Evolutionary conservation across 805 yeast species (phyloP), one percentile per base, ranked within the genome.

Genomic region (Monosporozyma solicola): DNA sequence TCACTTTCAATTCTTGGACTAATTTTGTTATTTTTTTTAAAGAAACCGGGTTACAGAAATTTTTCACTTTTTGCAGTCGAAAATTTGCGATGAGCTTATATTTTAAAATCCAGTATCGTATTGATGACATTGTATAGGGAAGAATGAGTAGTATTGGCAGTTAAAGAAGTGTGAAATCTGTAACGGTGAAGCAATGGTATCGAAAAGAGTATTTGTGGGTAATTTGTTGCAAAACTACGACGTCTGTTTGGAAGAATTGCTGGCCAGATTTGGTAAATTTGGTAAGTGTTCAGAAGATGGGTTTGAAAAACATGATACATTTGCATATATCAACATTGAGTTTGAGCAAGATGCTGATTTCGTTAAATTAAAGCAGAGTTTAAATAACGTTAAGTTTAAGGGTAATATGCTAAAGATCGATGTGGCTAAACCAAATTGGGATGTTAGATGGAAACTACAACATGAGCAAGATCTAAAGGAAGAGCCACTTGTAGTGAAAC

Each of bases 381-480:
- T 87, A 57, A 79, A 88, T 64, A 94, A 91, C 32, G 79, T 85
- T 1, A 78, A 77, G 27, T 92, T 77, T 69, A 88, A 86, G 76
- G 96, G 95, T 2, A 75, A 84, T 27, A 80, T 76, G 51, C 67
- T 92, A 37, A 72, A 74, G 2, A 69, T 92, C 9, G 80, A 77
- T 51, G 65, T 71, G 47, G 97, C 97, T 3, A 80, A 76, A 58
- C 82, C 82, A 0, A 72, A 72, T 46, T 85, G 70, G 67, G 61
- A 69, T 47, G 71, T 71, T 25, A 62, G 68, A 20, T 77, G 83
- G 84, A 66, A 68, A 32, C 63, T 66, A 47, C 84, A 83, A 56
- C 55, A 66, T 32, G 68, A 65, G 11, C 66, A 78, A 45, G 78
- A 78, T 41, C 76, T 72, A 37, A 52, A 60, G 1, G 61, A 58